A percentile compares a stretch with the other conserved stretches of the same genome.
phyloP scores from a whole-genome alignment of 108 stramenopile species.

The Conticribra weissflogii region DNA sequence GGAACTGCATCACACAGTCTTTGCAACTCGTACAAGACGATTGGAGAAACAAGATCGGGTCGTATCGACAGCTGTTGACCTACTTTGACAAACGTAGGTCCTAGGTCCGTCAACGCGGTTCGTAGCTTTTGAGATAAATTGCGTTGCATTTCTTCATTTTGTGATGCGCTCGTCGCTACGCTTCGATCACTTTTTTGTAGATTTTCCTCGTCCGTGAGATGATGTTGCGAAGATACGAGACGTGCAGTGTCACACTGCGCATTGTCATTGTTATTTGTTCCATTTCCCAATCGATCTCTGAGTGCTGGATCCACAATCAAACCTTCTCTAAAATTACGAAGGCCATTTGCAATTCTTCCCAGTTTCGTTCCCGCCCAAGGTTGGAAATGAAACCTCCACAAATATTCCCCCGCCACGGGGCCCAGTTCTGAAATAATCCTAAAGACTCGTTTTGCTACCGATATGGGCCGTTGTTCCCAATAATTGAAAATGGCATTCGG shows the following conservation, averaged over 20 bases:
- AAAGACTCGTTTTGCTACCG: constrained; percentile 55
- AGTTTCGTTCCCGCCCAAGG: constrained; percentile 10
- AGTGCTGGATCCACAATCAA: too few species aligned
- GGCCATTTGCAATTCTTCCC: background rate
- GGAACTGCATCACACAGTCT: constrained; percentile 93
- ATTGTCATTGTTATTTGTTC: too few species aligned
- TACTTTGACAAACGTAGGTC: constrained; percentile 94
- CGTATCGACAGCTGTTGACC: constrained; percentile 92
- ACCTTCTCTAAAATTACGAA: background rate
- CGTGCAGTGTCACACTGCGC: background rate
- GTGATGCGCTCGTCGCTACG: background rate
- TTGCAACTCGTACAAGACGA: constrained; percentile 86
- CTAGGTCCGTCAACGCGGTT: constrained; percentile 78
- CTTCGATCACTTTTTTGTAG: background rate
- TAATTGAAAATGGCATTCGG: constrained; percentile 53
- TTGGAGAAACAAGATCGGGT: constrained; percentile 90
- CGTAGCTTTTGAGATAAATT: constrained; percentile 52
- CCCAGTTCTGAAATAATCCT: constrained; percentile 53
- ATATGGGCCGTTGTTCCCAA: constrained; percentile 76
- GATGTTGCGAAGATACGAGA: too few species aligned
- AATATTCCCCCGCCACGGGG: constrained; percentile 50
- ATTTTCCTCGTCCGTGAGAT: background rate
- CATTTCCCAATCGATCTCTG: too few species aligned
- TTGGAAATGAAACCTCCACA: constrained; percentile 43
- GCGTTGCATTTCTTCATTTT: constrained; percentile 34